Base-by-base conservation (phyloP, 2,329 filamentous ascomycete species). In the Colletotrichum musae region DNA sequence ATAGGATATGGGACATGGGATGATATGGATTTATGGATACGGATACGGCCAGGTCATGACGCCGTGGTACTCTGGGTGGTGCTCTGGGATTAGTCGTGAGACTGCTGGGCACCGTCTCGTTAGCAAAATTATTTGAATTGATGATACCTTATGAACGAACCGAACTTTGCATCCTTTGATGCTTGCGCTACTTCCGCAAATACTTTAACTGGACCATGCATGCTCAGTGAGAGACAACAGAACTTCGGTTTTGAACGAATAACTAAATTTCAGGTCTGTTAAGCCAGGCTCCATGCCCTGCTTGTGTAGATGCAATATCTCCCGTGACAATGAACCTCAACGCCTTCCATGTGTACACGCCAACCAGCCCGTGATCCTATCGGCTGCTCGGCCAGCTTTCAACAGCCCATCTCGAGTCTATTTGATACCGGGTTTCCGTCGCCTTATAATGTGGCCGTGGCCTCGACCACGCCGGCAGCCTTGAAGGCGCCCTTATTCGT, bases 401-500 rank as follows among this genome's bases (percentile, higher is more conserved):
- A 24, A 18, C 32, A 36, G 36, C 26, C 57, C 48, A 10, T 43
- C 16, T n/a, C 18, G 41, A 4, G 26, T 36, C 41, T 15, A 16
- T 26, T 15, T n/a, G 28, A 7, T 32, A 10, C n/a, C 5, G 18
- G 36, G 16, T n/a, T n/a, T 26, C 24, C n/a, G 21, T 32, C 28
- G 45, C 10, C 39, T 80, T 81, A 87, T 80, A 89, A 81, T 41
- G 86, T 85, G 58, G 85, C 80, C 26, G 88, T 88, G 7, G 89
- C 91, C 74, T 88, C 88, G n/a, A 88, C 84, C 9, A 85, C 88
- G 32, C 92, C 92, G 1, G 85, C 83, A n/a, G 83, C 87, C 75
- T 88, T 89, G 80, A 92, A 93, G 0, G 84, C 79, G 71, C 83
- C 86, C 76, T 91, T 90, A 79, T 86, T 91, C 66, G 89, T 89